Evolutionary conservation across 2,329 filamentous ascomycete species (phyloP).

Genomic region (Penicillium janthinellum): DNA sequence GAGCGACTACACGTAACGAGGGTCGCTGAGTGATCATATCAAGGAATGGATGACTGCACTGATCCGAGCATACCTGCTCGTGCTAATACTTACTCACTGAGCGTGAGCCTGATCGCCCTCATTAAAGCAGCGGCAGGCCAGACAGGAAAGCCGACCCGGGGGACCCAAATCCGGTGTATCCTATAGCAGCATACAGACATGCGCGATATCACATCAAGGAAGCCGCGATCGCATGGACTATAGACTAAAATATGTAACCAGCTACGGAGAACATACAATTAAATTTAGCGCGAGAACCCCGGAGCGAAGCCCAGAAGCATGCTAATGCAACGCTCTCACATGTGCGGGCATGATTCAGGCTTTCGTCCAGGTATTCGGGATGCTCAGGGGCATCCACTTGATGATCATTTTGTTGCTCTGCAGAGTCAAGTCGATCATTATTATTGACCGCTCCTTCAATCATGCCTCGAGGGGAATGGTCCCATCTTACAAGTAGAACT

Average conservation of each 20-base stretch:
- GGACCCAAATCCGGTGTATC: no score
- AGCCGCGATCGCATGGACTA: not conserved
- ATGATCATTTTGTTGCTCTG: not conserved
- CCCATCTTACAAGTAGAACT: no score
- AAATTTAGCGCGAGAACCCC: not conserved
- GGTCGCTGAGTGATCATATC: no score
- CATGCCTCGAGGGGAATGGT: not conserved
- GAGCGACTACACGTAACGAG: no score
- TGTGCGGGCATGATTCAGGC: not conserved
- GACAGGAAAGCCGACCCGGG: no score
- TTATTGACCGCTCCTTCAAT: conserved; percentile 1
- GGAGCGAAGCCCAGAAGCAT: not conserved
- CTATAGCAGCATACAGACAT: not conserved
- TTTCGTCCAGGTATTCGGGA: not conserved
- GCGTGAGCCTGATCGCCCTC: no score
- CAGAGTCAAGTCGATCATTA: not conserved
- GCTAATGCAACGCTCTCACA: not conserved
- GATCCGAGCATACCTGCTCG: no score
- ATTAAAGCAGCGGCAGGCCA: no score
- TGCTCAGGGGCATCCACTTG: not conserved
- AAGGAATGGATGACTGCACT: no score
- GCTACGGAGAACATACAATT: not conserved
- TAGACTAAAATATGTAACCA: not conserved
- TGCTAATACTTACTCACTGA: no score
- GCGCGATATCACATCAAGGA: not conserved